Evolutionary conservation across 108 stramenopile genomes (phyloP).

Genomic region (Seminavis robusta): DNA sequence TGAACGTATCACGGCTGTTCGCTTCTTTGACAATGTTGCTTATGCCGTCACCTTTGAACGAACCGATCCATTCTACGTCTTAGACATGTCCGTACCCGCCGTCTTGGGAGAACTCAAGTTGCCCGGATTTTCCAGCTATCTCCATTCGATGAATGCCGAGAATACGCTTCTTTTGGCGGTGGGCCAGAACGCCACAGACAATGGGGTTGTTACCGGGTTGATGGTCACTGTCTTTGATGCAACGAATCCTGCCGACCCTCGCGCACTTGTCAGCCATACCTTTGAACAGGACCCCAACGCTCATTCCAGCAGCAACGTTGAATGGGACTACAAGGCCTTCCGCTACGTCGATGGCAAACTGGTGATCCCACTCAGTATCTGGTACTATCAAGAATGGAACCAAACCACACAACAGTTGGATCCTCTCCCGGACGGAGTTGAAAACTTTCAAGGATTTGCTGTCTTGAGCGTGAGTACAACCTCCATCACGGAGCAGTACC

Average conservation of each 20-base stretch:
- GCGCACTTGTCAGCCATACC: conserved; percentile 17
- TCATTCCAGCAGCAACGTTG: conserved; percentile 26
- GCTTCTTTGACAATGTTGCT: conserved; percentile 43
- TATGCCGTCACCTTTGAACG: conserved; percentile 55
- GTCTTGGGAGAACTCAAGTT: conserved; percentile 41
- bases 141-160: conserved; percentile 43
- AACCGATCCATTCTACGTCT: conserved; percentile 49
- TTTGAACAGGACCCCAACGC: conserved; percentile 19
- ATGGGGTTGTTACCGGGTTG: conserved; percentile 31
- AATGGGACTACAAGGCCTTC: conserved; percentile 43
- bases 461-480: conserved; percentile 31
- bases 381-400: conserved; percentile 6
- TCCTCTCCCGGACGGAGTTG: not conserved
- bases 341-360: conserved; percentile 35
- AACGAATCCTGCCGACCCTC: conserved; percentile 16
- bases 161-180: conserved; percentile 36
- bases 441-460: conserved; percentile 45
- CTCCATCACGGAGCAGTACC: conserved; percentile 22
- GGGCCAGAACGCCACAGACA: conserved; percentile 45
- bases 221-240: conserved; percentile 47
- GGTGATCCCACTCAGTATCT: conserved; percentile 38
- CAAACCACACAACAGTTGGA: not conserved
- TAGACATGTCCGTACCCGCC: conserved; percentile 26
- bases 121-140: conserved; percentile 50
- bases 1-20: conserved; percentile 44